These are phyloP conservation scores for Uncinocarpus reesii DNA, from an alignment of 2,329 filamentous ascomycete genomes.

Conservation along the genomic window DNA sequence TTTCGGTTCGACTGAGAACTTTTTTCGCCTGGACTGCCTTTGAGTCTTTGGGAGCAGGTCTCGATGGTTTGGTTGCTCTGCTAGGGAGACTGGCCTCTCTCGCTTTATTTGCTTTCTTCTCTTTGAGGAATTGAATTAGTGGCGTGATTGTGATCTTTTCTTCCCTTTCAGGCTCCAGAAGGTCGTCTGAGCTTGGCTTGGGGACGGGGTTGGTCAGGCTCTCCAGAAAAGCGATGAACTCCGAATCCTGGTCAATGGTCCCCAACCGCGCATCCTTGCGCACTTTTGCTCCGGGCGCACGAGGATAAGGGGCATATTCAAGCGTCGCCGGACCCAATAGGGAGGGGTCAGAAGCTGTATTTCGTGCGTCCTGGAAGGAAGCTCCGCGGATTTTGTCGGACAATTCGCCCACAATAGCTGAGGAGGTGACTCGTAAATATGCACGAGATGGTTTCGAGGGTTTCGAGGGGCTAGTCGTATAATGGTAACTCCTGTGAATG, in stretches of 20 bases:
- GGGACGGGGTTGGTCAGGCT: conserved; percentile 64
- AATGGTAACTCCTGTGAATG: too few relatives aligned
- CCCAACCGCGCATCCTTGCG: conserved; percentile 77
- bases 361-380: conserved; percentile 71
- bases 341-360: conserved; percentile 59
- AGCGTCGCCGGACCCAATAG: conserved; percentile 69
- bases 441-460: conserved; percentile 69
- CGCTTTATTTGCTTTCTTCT: conserved; percentile 73
- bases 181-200: conserved; percentile 45
- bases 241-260: conserved; percentile 90
- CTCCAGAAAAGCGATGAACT: conserved; percentile 89
- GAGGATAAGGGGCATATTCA: conserved; percentile 75
- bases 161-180: conserved; percentile 42
- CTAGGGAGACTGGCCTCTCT: conserved; percentile 32
- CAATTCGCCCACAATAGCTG: conserved; percentile 56
- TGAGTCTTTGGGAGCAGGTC: conserved; percentile 30
- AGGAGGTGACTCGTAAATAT: conserved; percentile 70
- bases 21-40: conserved; percentile 36
- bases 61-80: conserved; percentile 37
- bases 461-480: conserved; percentile 69
- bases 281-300: conserved; percentile 62
- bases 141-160: conserved; percentile 68
- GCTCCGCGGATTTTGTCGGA: conserved; percentile 59
- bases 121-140: conserved; percentile 76
- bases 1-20: conserved; percentile 32